Evolutionary conservation across 352 stramenopile species (phyloP).

Genomic region (Globisporangium iwayamae): DNA sequence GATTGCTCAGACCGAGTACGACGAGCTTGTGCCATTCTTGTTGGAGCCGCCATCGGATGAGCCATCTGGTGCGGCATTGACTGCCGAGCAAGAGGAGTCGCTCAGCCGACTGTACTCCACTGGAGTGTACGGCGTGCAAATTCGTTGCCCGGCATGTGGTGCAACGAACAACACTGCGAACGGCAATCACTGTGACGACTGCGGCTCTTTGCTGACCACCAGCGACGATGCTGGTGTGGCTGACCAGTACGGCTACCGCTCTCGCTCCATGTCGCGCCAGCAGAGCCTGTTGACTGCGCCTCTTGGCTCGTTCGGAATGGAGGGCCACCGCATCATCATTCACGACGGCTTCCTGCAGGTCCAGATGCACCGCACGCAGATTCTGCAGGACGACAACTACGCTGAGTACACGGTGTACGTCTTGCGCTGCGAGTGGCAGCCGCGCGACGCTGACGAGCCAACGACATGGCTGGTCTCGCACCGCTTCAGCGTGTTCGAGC

Average conservation of each 20-base stretch:
- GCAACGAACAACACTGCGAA: conserved; percentile 87
- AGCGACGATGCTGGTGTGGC: conserved; percentile 53
- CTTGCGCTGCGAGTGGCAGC: conserved; percentile 80
- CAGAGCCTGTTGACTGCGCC: conserved; percentile 63
- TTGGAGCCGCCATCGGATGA: conserved; percentile 65
- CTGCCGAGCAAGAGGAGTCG: conserved; percentile 79
- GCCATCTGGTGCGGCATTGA: conserved; percentile 58
- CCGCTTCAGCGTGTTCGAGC: conserved; percentile 70
- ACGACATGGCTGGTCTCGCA: conserved; percentile 72
- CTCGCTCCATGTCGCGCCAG: conserved; percentile 55
- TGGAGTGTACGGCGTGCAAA: conserved; percentile 82
- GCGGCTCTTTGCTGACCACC: conserved; percentile 78
- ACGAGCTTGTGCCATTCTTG: conserved; percentile 85
- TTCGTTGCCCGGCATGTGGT: conserved; percentile 81
- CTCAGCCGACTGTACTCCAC: conserved; percentile 73
- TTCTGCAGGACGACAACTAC: conserved; percentile 88
- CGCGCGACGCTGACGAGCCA: conserved; percentile 46
- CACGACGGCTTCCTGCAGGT: conserved; percentile 84
- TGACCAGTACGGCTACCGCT: conserved; percentile 53
- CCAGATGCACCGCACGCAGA: conserved; percentile 83
- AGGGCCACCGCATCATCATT: conserved; percentile 76
- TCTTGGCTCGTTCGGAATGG: conserved; percentile 72
- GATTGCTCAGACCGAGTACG: conserved; percentile 83
- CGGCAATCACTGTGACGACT: conserved; percentile 85
- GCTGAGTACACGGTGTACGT: conserved; percentile 89